Evolutionary conservation across 495 filamentous ascomycete genomes (phyloP).

Genomic region (Margaritispora aquatica): DNA sequence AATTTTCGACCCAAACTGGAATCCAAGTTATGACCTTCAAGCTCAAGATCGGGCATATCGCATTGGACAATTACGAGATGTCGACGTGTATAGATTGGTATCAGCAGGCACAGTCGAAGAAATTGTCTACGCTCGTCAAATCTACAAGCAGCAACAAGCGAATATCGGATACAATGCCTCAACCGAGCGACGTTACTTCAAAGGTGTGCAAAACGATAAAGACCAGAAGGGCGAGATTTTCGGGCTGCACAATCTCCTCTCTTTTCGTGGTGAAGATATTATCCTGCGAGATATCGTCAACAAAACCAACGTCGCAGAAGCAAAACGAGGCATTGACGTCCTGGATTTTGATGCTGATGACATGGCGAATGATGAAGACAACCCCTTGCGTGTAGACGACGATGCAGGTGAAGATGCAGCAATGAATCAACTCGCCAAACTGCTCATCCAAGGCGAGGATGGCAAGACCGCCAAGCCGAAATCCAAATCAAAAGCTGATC

Average conservation of each 20-base stretch:
- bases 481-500: slow-evolving; percentile 52
- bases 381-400: slow-evolving; percentile 39
- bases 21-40: slow-evolving; percentile 77
- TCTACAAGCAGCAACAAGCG: slow-evolving; percentile 98
- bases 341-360: slow-evolving; percentile 64
- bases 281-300: slow-evolving; percentile 90
- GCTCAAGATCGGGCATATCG: slow-evolving; percentile 96
- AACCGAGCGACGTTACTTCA: slow-evolving; percentile 90
- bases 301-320: slow-evolving; percentile 95
- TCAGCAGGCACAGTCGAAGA: slow-evolving; percentile 93
- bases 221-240: slow-evolving; percentile 94
- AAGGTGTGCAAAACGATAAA: slow-evolving; percentile 80
- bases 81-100: slow-evolving; percentile 94
- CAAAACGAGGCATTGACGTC: slow-evolving; percentile 75
- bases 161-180: slow-evolving; percentile 96
- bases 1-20: slow-evolving; percentile 97
- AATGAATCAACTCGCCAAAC: slow-evolving; percentile 69
- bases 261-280: slow-evolving; percentile 70
- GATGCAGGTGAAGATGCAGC: slow-evolving; percentile 54
- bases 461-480: slow-evolving; percentile 22
- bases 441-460: slow-evolving; percentile 49
- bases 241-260: slow-evolving; percentile 81
- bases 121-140: slow-evolving; percentile 93
- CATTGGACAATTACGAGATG: slow-evolving; percentile 87
- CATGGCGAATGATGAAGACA: slow-evolving; percentile 43